phyloP scores from a whole-genome alignment of 2,329 filamentous ascomycete genomes.

The Beauveria varroae region DNA sequence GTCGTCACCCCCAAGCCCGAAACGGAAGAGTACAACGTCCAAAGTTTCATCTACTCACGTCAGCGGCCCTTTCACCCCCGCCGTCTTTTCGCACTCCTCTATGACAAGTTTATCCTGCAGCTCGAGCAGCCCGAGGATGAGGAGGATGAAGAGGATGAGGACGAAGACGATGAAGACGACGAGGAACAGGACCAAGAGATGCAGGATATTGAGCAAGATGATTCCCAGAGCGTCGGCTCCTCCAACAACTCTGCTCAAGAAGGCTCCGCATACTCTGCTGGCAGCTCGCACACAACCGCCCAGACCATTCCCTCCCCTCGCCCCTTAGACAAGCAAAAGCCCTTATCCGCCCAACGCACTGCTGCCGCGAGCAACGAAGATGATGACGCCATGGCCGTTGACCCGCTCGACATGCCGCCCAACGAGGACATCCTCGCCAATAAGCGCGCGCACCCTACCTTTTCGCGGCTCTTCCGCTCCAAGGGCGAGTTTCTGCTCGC shows the following conservation, averaged over 20 bases:
- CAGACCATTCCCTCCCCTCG: constrained; percentile 13
- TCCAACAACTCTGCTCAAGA: constrained; percentile 6
- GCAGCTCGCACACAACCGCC: constrained; percentile 11
- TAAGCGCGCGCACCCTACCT: constrained; percentile 45
- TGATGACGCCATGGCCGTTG: constrained; percentile 15
- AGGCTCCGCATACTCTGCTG: constrained; percentile 2
- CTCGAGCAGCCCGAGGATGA: constrained; percentile 33
- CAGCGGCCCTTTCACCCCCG: constrained; percentile 46
- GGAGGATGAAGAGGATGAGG: constrained; percentile 27
- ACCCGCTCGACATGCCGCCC: constrained; percentile 25
- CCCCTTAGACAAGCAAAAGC: neutral
- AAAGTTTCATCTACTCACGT: constrained; percentile 61
- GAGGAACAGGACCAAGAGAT: constrained; percentile 24
- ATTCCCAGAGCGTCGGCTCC: constrained; percentile 20
- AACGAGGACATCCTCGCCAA: constrained; percentile 43
- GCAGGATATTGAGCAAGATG: constrained; percentile 13
- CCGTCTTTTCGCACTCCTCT: constrained; percentile 36
- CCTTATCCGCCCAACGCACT: neutral
- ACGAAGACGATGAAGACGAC: constrained; percentile 20
- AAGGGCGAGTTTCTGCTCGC: constrained; percentile 57
- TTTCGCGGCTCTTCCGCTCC: constrained; percentile 51
- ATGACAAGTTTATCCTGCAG: constrained; percentile 45
- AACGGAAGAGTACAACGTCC: constrained; percentile 65
- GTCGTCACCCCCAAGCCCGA: constrained; percentile 59
- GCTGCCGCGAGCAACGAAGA: constrained; percentile 12